A percentile compares a stretch with the other conserved stretches of the same genome.
These are phyloP conservation scores for Phytophthora ramorum DNA, from an alignment of 352 stramenopile genomes.

Conservation along the genomic window DNA sequence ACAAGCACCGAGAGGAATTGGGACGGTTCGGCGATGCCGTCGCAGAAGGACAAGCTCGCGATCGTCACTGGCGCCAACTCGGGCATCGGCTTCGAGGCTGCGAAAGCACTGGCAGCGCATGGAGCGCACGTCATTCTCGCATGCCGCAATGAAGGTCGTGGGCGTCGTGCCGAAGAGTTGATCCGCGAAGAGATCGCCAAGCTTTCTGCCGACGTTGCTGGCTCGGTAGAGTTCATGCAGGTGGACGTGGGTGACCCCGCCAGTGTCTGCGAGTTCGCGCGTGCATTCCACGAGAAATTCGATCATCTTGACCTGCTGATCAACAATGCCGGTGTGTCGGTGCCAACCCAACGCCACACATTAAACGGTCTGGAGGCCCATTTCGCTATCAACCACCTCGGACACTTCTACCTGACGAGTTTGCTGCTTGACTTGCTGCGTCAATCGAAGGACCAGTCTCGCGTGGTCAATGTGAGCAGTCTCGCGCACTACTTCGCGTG, in stretches of 20 bases:
- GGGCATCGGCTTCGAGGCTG: constrained; percentile 78
- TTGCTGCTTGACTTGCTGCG: constrained; percentile 53
- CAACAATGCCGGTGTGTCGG: constrained; percentile 78
- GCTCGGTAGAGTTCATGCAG: constrained; percentile 67
- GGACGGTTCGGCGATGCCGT: constrained; percentile 37
- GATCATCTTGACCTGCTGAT: constrained; percentile 68
- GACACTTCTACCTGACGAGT: constrained; percentile 70
- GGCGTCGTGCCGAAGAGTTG: constrained; percentile 32
- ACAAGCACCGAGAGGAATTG: constrained; percentile 26
- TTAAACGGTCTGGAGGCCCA: constrained; percentile 59
- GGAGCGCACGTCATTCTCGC: constrained; percentile 78
- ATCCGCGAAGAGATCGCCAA: constrained; percentile 35
- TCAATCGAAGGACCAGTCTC: constrained; percentile 38
- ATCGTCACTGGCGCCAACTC: constrained; percentile 83
- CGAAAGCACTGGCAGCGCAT: constrained; percentile 55
- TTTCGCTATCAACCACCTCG: constrained; percentile 80
- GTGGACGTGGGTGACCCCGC: constrained; percentile 36
- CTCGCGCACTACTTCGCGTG: constrained; percentile 48
- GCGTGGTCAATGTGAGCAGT: constrained; percentile 65
- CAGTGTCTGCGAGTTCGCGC: constrained; percentile 53
- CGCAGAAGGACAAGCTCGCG: constrained; percentile 56
- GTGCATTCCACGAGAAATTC: constrained; percentile 41
- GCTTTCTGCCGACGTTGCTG: constrained; percentile 15
- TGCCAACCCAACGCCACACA: constrained; percentile 40
- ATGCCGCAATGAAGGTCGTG: constrained; percentile 60